Evolutionary conservation across 2,329 filamentous ascomycete species (phyloP).

Genomic region (Colletotrichum scovillei): DNA sequence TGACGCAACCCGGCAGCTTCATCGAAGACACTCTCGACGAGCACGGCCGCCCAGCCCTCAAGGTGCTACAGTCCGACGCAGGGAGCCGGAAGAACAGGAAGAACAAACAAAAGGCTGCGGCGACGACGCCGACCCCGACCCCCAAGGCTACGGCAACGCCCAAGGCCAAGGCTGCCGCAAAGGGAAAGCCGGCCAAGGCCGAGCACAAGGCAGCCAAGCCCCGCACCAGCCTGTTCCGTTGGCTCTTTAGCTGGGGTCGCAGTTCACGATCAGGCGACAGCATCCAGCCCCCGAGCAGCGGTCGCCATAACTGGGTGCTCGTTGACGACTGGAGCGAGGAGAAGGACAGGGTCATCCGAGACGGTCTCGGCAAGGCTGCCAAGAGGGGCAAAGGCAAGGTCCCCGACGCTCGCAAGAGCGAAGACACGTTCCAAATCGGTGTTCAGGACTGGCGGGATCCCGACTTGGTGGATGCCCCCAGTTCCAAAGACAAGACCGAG

Average conservation of each 20-base stretch:
- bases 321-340: constrained; percentile 74
- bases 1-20: constrained; percentile 78
- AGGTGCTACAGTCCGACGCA: constrained; percentile 62
- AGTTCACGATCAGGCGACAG: constrained; percentile 51
- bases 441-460: constrained; percentile 89
- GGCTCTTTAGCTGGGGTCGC: constrained; percentile 51
- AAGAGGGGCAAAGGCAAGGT: constrained; percentile 43
- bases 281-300: constrained; percentile 77
- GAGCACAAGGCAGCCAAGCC: constrained; percentile 36
- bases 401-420: constrained; percentile 38
- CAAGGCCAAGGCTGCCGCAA: constrained; percentile 41
- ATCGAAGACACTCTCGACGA: constrained; percentile 70
- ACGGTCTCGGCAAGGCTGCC: constrained; percentile 51
- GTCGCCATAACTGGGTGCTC: constrained; percentile 78
- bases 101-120: constrained; percentile 44
- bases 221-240: constrained; percentile 56
- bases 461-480: constrained; percentile 44
- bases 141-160: constrained; percentile 42
- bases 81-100: constrained; percentile 48
- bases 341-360: constrained; percentile 56
- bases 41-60: constrained; percentile 67
- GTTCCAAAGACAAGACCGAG: constrained; percentile 48
- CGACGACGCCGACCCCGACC: constrained; percentile 40
- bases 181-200: constrained; percentile 40
- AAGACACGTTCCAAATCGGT: constrained; percentile 82